Percentiles rank a stretch among this genome's conserved stretches.
These are phyloP conservation scores for Colletotrichum coccodes DNA, from an alignment of 2,329 filamentous ascomycete genomes.

Conservation along the genomic window DNA sequence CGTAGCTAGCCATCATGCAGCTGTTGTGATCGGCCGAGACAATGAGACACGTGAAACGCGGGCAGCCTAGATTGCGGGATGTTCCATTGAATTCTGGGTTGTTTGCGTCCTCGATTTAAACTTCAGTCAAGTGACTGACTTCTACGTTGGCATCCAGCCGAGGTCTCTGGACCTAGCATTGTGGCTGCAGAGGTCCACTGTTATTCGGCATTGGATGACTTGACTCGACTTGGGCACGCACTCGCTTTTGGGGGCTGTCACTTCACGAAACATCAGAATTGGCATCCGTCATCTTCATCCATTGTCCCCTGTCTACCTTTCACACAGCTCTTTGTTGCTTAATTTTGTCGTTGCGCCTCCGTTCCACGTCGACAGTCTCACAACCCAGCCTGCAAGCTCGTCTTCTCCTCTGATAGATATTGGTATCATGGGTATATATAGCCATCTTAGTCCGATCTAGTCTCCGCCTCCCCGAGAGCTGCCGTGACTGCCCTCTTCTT, in stretches of 20 bases:
- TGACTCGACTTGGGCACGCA: not conserved
- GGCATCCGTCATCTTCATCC: not conserved
- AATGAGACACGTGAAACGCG: slow-evolving; percentile 27
- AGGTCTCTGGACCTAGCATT: slow-evolving; percentile 2
- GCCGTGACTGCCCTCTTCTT: slow-evolving; percentile 58
- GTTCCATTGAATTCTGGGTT: not conserved
- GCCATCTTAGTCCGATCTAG: not conserved
- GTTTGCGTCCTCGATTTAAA: slow-evolving; percentile 7
- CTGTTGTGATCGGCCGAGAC: slow-evolving; percentile 15
- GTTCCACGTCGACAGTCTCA: not conserved
- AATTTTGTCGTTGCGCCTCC: not conserved
- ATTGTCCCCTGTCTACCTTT: not conserved
- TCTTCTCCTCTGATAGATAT: not conserved
- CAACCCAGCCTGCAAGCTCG: not conserved
- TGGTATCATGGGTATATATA: slow-evolving; percentile 14
- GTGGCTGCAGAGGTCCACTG: not conserved
- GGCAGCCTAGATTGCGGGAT: slow-evolving; percentile 3
- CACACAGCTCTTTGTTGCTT: not conserved
- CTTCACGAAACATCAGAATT: not conserved
- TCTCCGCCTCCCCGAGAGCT: slow-evolving; percentile 10
- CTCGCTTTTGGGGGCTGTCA: not conserved
- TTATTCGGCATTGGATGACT: slow-evolving; percentile 11
- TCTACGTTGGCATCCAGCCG: slow-evolving; percentile 2
- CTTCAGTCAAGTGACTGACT: slow-evolving; percentile 9
- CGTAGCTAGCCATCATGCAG: not conserved